These are phyloP conservation scores for Closterium sp. DNA, from an alignment of 139 green algal genomes.

Conservation along the genomic window DNA sequence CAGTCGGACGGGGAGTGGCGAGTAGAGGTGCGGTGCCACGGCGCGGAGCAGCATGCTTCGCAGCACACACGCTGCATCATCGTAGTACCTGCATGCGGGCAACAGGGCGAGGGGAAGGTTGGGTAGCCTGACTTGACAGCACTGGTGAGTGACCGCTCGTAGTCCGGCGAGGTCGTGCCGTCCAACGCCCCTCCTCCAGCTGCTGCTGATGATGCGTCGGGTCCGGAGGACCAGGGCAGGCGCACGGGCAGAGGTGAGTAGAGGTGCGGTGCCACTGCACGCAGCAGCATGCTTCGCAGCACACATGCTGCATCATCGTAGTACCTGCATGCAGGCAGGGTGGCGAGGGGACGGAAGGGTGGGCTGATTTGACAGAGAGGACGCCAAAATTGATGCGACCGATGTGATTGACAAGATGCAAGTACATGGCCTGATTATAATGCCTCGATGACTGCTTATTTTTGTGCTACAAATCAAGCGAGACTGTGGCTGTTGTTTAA, in stretches of 20 bases:
- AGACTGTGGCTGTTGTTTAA: no score
- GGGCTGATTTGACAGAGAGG: not conserved
- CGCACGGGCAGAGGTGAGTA: not conserved
- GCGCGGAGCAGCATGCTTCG: slow-evolving; percentile 50
- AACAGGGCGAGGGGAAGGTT: not conserved
- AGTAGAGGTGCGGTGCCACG: slow-evolving; percentile 46
- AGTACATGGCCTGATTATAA: no score
- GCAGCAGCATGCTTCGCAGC: slow-evolving; percentile 52
- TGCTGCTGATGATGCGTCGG: not conserved
- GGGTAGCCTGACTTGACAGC: not conserved
- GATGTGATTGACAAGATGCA: no score
- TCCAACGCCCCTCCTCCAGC: not conserved
- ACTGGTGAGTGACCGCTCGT: not conserved
- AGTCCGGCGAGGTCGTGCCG: not conserved
- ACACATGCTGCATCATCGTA: slow-evolving; percentile 58
- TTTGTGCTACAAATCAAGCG: no score
- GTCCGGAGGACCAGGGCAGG: slow-evolving; percentile 11
- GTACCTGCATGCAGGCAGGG: slow-evolving; percentile 43
- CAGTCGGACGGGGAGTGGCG: slow-evolving; percentile 1
- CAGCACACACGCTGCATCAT: slow-evolving; percentile 55
- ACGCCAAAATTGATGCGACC: no score
- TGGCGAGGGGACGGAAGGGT: not conserved
- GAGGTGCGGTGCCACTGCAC: slow-evolving; percentile 45
- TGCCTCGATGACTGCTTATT: no score
- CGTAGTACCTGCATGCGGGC: slow-evolving; percentile 53